Conservation (phyloP, 495 filamentous ascomycete species). For the Monascus purpureus region DNA sequence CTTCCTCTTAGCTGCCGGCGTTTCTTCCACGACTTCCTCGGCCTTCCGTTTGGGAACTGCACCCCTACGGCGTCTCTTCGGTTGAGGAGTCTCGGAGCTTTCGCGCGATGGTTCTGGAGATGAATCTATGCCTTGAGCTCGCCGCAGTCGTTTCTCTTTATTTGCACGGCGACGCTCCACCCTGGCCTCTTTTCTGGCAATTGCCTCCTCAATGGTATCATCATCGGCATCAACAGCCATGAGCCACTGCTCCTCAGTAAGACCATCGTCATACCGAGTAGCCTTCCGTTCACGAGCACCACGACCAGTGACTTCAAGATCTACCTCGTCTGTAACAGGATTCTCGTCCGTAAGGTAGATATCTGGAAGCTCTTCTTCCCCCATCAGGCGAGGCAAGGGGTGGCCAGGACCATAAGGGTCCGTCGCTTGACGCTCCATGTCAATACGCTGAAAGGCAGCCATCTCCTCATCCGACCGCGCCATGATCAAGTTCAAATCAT, state of each 20-base stretch:
- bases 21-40: slow-evolving; percentile 63
- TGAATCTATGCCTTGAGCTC: slow-evolving; percentile 39
- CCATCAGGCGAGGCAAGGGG: slow-evolving; percentile 62
- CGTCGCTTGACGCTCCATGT: slow-evolving; percentile 52
- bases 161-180: slow-evolving; percentile 67
- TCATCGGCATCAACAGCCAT: slow-evolving; percentile 90
- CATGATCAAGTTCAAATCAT: slow-evolving; percentile 84
- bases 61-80: slow-evolving; percentile 67
- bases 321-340: slow-evolving; percentile 63
- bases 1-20: slow-evolving; percentile 69
- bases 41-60: slow-evolving; percentile 73
- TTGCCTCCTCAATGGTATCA: slow-evolving; percentile 82
- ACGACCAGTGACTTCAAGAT: slow-evolving; percentile 65
- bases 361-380: slow-evolving; percentile 80
- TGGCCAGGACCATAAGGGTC: slow-evolving; percentile 56
- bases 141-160: slow-evolving; percentile 44
- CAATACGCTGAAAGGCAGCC: slow-evolving; percentile 56
- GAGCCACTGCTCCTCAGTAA: slow-evolving; percentile 95
- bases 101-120: slow-evolving; percentile 66
- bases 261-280: slow-evolving; percentile 91
- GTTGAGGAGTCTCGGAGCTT: slow-evolving; percentile 56
- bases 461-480: slow-evolving; percentile 66
- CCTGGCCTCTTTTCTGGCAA: slow-evolving; percentile 74
- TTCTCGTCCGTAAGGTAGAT: slow-evolving; percentile 84
- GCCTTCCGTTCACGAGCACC: slow-evolving; percentile 87